Evolutionary conservation across 495 filamentous ascomycete species (phyloP).

Genomic region (Oidiodendron maius): DNA sequence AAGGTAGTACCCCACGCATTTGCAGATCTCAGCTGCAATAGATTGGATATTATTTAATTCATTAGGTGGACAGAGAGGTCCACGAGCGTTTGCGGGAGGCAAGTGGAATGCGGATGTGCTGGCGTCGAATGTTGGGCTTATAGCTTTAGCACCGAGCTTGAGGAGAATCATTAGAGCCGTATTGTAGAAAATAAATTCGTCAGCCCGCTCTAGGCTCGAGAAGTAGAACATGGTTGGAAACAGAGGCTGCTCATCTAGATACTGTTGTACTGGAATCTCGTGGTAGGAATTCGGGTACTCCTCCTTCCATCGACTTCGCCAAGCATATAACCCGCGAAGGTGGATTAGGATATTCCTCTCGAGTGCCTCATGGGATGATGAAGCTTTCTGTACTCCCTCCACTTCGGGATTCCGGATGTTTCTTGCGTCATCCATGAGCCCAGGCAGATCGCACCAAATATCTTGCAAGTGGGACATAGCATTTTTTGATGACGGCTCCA

Average conservation of each 20-base stretch:
- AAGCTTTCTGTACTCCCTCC: not conserved
- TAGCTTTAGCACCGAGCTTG: not conserved
- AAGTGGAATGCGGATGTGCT: not conserved
- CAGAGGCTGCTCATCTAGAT: not conserved
- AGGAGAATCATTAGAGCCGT: not conserved
- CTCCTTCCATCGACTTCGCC: not conserved
- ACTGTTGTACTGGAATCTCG: not conserved
- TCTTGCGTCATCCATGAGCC: constrained; percentile 1
- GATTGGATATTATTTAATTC: not conserved
- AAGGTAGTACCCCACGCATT: not conserved
- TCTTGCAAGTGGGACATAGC: not conserved
- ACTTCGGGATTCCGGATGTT: not conserved
- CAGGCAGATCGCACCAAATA: not conserved
- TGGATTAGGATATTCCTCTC: not conserved
- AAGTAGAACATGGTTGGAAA: not conserved
- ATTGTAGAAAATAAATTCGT: not conserved
- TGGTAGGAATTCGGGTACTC: not conserved
- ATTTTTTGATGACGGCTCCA: not conserved
- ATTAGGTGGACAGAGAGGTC: not conserved
- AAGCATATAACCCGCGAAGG: not conserved
- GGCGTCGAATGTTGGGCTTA: not conserved
- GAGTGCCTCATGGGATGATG: not conserved
- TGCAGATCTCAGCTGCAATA: not conserved
- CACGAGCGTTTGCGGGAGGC: not conserved
- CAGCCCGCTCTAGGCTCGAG: not conserved